Evolutionary conservation across 225 moss, liverwort and hornwort genomes (phyloP), one percentile per base, ranked within the genome.

Genomic region (Pseudisothecium myosuroides): DNA sequence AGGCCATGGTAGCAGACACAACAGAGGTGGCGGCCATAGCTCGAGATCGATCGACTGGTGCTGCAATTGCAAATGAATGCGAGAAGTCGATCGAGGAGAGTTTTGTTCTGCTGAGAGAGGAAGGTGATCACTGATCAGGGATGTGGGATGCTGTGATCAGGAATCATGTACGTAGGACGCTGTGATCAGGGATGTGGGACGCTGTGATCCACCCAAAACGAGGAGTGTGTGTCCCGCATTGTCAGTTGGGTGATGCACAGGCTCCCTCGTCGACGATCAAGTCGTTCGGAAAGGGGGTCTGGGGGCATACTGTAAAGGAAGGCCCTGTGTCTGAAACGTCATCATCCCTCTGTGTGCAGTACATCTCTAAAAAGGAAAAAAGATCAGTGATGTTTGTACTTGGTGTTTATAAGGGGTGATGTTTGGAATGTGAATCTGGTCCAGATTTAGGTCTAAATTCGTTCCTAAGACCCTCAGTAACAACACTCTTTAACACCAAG

Each of bases 21-120:
- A 90, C 91, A 2, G 89, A 43, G 26, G 93, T 79, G 60, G 96
- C 84, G 64, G 96, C 94, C 94, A 96, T 95, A 26, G 87, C 76
- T 62, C 36, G 26, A 61, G 68, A 14, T 55, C 24, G 83, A 17
- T 18, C 21, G 17, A 18, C 26, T 27, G 5, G 34, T 24, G 15
- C 9, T 85, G 74, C 74, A 13, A 14, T 2, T 60, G 74, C 45
- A 19, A 59, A 13, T 60, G 60, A 24, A 60, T 41, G 47, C 36
- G 54, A 12, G 52, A 31, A 86, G 23, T 10, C 14, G 31, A 31
- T 7, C 58, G 39, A 7, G 52, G 29, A 3, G 75, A 52, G 31
- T 3, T 63, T 77, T 86, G 28, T 54, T 13, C 24, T 75, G 17
- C 18, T 17, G 56, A n/a, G 49, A 41, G 39, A 62, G 72, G 54